Conservation (phyloP, 148 eudicot species). For the Suaeda aralocaspica region DNA sequence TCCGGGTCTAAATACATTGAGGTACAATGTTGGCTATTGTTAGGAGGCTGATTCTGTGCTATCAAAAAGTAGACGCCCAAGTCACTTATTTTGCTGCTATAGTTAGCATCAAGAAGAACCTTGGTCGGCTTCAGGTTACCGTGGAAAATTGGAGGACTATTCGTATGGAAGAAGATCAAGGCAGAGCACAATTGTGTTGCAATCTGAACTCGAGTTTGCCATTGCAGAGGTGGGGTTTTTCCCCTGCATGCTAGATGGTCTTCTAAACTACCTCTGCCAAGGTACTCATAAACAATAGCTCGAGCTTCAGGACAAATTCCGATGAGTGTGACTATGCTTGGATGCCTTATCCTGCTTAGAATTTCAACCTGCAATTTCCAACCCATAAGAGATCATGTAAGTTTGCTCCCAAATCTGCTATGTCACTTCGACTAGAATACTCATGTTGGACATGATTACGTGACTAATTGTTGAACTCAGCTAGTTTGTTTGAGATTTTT, state of each 20-base stretch:
- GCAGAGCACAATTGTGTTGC: constrained; percentile 67
- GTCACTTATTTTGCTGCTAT: constrained; percentile 56
- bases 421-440: not conserved
- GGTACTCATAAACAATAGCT: constrained; percentile 68
- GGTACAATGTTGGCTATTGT: constrained; percentile 25
- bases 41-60: constrained; percentile 24
- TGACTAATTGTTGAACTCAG: not conserved
- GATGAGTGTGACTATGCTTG: constrained; percentile 61
- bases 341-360: constrained; percentile 72
- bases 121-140: constrained; percentile 68
- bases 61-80: constrained; percentile 41
- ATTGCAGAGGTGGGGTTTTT: constrained; percentile 44
- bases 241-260: constrained; percentile 43
- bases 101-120: constrained; percentile 70
- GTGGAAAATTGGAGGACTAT: constrained; percentile 48
- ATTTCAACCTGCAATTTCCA: constrained; percentile 51
- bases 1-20: constrained; percentile 64
- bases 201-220: constrained; percentile 72
- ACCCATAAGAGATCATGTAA: not conserved
- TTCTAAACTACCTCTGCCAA: constrained; percentile 74
- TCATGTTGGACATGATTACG: not conserved
- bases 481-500: not conserved
- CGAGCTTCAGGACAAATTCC: constrained; percentile 75
- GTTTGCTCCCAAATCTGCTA: not conserved
- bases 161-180: constrained; percentile 70